A percentile compares a stretch with the other conserved stretches of the same genome.
Evolutionary conservation across 305 asterid species (phyloP).

Genomic region (Solanum hybrid): DNA sequence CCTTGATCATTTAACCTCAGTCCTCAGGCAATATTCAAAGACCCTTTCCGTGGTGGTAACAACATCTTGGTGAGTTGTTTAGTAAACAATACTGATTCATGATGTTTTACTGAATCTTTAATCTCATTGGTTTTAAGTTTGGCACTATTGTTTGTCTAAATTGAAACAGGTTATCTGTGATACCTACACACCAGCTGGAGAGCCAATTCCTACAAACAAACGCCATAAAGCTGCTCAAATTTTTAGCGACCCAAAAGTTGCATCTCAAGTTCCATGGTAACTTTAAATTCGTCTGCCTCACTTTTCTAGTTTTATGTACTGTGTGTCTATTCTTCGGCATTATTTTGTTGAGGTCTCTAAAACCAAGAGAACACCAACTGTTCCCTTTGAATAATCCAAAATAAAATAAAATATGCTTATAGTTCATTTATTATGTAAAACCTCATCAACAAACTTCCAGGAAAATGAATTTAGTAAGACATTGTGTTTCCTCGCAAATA

Average conservation of each 20-base stretch:
- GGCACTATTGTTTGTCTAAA: not conserved
- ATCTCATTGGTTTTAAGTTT: not conserved
- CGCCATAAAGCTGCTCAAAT: slow-evolving; percentile 79
- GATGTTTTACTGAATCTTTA: not conserved
- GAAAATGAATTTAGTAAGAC: not conserved
- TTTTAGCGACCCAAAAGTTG: slow-evolving; percentile 69
- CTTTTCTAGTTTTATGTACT: not conserved
- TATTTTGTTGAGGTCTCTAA: not conserved
- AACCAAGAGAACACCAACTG: not conserved
- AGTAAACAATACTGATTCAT: not conserved
- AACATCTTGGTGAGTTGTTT: slow-evolving; percentile 70
- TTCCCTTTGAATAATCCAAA: not conserved
- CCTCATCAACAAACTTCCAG: not conserved
- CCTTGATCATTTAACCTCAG: too few relatives aligned
- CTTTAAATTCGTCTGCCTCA: slow-evolving; percentile 1
- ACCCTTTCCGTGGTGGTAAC: slow-evolving; percentile 96
- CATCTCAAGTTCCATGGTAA: slow-evolving; percentile 84
- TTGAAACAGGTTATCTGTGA: slow-evolving; percentile 73
- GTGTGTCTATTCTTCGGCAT: not conserved
- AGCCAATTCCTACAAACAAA: slow-evolving; percentile 93
- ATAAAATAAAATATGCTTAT: not conserved
- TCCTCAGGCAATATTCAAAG: slow-evolving; percentile 4
- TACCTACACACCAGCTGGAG: slow-evolving; percentile 85
- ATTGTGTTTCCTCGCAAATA: not conserved
- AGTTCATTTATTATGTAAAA: not conserved